Percentiles rank a stretch among this genome's conserved stretches.
phyloP scores from a whole-genome alignment of 306 rosid species.

The Carpinus viminea region DNA sequence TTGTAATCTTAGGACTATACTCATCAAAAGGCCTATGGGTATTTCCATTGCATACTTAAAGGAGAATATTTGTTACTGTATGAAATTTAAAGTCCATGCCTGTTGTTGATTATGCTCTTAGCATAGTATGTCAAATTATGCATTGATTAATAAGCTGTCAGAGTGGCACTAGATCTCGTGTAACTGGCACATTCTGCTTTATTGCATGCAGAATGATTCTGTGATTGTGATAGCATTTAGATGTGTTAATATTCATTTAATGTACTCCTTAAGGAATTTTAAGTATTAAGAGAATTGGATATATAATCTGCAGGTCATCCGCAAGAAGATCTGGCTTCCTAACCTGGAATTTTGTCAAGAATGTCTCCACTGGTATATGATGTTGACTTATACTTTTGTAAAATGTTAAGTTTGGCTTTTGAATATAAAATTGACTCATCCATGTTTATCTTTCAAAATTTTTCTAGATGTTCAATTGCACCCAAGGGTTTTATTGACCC shows the following conservation, averaged over 20 bases:
- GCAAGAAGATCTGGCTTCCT: slow-evolving; percentile 50
- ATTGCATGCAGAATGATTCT: background rate
- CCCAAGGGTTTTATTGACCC: slow-evolving; percentile 77
- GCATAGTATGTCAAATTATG: background rate
- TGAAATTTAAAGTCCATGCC: background rate
- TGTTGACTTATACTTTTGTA: slow-evolving; percentile 22
- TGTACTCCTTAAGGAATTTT: slow-evolving; percentile 16
- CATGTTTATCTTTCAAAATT: slow-evolving; percentile 9
- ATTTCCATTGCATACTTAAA: too few relatives aligned
- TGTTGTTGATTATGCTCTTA: background rate
- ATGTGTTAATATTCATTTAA: slow-evolving; percentile 7
- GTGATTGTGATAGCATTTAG: slow-evolving; percentile 14
- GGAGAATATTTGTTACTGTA: background rate
- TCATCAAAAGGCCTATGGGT: background rate
- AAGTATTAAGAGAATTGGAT: slow-evolving; percentile 23
- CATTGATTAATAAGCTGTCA: background rate
- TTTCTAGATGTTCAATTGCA: slow-evolving; percentile 44
- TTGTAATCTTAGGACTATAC: background rate
- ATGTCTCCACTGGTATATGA: slow-evolving; percentile 61
- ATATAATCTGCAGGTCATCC: slow-evolving; percentile 54
- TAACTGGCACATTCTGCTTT: background rate
- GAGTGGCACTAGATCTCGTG: background rate
- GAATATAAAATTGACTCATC: slow-evolving; percentile 17
- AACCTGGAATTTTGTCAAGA: slow-evolving; percentile 57
- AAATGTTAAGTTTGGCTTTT: slow-evolving; percentile 20